Base-by-base conservation (phyloP, 2,329 filamentous ascomycete species). In the Ascocoryne sarcoides region DNA sequence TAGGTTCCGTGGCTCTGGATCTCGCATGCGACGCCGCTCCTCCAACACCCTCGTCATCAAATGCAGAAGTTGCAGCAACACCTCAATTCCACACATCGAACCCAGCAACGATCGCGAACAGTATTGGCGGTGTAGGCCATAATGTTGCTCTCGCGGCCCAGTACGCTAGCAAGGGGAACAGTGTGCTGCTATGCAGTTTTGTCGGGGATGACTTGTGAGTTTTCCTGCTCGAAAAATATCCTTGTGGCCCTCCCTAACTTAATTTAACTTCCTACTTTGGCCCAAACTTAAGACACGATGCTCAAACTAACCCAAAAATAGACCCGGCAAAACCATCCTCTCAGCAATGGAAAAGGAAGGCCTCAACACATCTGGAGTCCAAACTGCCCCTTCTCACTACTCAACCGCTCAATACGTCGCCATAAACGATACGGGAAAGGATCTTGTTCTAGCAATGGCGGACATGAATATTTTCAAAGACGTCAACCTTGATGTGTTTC, bases 391-490 rank as follows among this genome's bases (percentile, higher is more conserved):
- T 35, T 18, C 32, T 5, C 29, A 16, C 14, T n/a, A 29, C 18
- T 74, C 84, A 41, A 96, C 90, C 2, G 87, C 89, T 1, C 88
- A 95, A 60, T 96, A 96, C 59, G 76, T 96, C 3, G 84, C 90
- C 12, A 69, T 96, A 49, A 98, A 96, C 59, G 84, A 93, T 56
- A 69, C 69, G 1, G 76, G 82, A 44, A 93, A 88, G 60, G 83
- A 89, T 48, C 75, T 98, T 2, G 72, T 89, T n/a, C 64, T 95
- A 47, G 90, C 88, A 33, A 94, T 95, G 86, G 89, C 90, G 4
- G 92, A 96, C 58, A 95, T 96, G 88, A 57, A 65, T 23, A 62
- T 69, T 36, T 66, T 71, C 32, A n/a, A n/a, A n/a, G n/a, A n/a
- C n/a, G n/a, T n/a, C n/a, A n/a, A n/a, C n/a, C n/a, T n/a, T n/a